Base-by-base conservation (phyloP, 805 yeast genomes). In the Cyberlindnera lachancei region DNA sequence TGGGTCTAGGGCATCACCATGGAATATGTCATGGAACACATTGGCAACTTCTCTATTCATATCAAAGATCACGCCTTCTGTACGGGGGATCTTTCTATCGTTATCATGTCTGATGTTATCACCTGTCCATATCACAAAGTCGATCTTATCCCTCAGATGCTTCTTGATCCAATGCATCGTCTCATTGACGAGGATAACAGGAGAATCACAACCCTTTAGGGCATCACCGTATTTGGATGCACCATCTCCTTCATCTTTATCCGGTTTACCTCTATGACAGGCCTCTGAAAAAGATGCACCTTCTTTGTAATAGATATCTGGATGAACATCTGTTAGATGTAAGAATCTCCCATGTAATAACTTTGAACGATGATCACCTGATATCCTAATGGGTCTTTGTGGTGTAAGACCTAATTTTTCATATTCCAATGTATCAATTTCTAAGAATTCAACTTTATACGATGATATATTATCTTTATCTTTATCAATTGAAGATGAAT, bases 41-140 rank as follows among this genome's bases (percentile, higher is more conserved):
- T 62, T 59, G 5, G 85, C 66, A 8, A 82, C 71, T 18, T 62
- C 42, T 40, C 68, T 65, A 50, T 84, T 84, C 73, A 78, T 67
- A 10, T 76, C 79, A 40, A 83, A 73, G 28, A 85, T 85, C 35
- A 76, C 73, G 36, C 50, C 48, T 48, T 84, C 94, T 1, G 83
- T 73, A 61, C 95, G 70, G 3, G 95, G 95, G 47, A 60, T 58
- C 15, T 53, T 52, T 50, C 94, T 63, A 56, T 84, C 95, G 46
- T 79, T 81, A 53, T 84, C 94, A 53, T 84, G 95, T 35, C 94
- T 66, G 28, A 82, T 73, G 46, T 84, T 85, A 56, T 85, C 95
- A 20, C 95, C 95, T 0, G 95, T 84, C 95, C 95, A 85, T 11
- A 85, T 70, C 10, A 85, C 78, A 56, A 85, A 85, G 53, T 85